phyloP scores from a whole-genome alignment of 192 early-diverging fungal genomes.

The Gigaspora rosea region DNA sequence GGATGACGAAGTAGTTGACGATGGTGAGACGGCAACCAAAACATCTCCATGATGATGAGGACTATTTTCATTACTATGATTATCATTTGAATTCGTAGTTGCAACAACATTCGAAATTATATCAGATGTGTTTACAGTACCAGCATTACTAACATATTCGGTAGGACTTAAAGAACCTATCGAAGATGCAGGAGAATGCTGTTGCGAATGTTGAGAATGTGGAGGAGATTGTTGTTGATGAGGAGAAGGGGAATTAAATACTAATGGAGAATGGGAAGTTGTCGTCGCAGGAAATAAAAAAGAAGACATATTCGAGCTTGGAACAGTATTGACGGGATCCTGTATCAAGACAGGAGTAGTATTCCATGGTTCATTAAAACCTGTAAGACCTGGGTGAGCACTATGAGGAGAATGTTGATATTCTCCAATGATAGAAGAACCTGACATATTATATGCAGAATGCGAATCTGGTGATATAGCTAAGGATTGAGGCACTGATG shows the following conservation, averaged over 20 bases:
- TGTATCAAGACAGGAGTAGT: constrained; percentile 17
- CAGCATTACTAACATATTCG: not conserved
- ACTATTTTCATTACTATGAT: not conserved
- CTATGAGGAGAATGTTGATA: not conserved
- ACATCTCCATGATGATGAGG: constrained; percentile 2
- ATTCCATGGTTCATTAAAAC: constrained; percentile 22
- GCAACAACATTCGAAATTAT: not conserved
- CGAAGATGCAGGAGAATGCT: not conserved
- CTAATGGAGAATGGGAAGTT: constrained; percentile 15
- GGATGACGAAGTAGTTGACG: not conserved
- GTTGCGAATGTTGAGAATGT: not conserved
- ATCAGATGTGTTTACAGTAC: not conserved
- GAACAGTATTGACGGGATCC: constrained; percentile 15
- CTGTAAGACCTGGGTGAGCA: not conserved
- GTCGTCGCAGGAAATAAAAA: constrained; percentile 4
- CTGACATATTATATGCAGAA: not conserved
- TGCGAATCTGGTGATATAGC: constrained; percentile 8
- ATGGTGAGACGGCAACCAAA: not conserved
- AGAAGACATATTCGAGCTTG: not conserved
- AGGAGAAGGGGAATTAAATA: not conserved
- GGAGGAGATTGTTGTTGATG: not conserved
- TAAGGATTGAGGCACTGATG: not conserved
- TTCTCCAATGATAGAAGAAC: constrained; percentile 8
- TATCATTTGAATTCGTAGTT: not conserved
- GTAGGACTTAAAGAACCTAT: constrained; percentile 5